Base-by-base conservation (phyloP, 148 eudicot species). In the Chenopodium suecicum region DNA sequence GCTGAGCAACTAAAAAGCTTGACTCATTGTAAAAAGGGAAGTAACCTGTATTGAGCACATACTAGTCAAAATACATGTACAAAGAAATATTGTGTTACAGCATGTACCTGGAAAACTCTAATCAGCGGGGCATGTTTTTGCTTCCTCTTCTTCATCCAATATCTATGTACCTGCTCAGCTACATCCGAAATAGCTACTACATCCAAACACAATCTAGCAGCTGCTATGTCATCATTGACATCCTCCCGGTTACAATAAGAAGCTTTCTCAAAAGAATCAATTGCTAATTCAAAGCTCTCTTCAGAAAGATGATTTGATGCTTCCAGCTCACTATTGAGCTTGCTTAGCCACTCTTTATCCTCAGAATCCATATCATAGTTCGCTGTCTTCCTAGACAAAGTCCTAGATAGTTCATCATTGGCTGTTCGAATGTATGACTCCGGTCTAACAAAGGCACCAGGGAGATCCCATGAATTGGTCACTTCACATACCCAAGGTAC, bases 211-310 rank as follows among this genome's bases (percentile, higher is more conserved):
- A 84, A 78, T 65, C 75, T 83, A 75, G 71, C 90, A 58, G 91
- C 90, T 9, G 80, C 84, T 70, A 83, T 74, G 75, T 83, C 92
- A 79, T 90, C 90, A 32, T 75, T 71, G 41, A 69, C 88, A 78
- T 84, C 85, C 76, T 94, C 93, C 27, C 88, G 88, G 79, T 82
- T 80, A 81, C 80, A 80, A 76, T 84, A 92, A 48, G 86, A 78
- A 78, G 92, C 94, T 79, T 89, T 96, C 85, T 96, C 99, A 72
- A 96, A 91, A 70, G 94, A 90, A 89, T 94, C 97, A 78, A 96
- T 91, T 83, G 90, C 84, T 79, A 89, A 80, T 84, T 96, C 99
- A 83, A 94, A 94, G 16, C 32, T 88, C 56, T 88, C 92, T 75
- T 84, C 90, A n/a, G 95, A 85, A 32, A 93, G 81, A 79, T 22